These are phyloP conservation scores for Pseudogymnoascus sp. DNA, from an alignment of 2,329 filamentous ascomycete genomes.

Conservation along the genomic window DNA sequence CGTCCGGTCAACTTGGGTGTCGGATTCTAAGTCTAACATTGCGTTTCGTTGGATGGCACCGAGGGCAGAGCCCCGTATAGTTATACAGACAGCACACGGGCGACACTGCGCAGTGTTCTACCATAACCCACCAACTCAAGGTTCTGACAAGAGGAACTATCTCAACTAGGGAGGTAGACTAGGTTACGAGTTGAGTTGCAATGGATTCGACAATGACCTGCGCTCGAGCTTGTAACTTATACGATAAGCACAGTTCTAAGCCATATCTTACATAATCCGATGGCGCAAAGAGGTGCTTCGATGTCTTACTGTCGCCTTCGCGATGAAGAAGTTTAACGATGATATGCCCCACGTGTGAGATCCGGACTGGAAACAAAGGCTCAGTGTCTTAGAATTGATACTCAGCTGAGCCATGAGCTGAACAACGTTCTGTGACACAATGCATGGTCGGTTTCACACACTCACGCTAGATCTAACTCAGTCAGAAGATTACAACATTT, in stretches of 20 bases:
- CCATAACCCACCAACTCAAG: not conserved
- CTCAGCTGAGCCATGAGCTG: slow-evolving; percentile 2
- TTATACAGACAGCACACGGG: slow-evolving; percentile 1
- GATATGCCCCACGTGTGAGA: not conserved
- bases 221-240: not conserved
- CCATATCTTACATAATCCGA: not conserved
- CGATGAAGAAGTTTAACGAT: not conserved
- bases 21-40: not conserved
- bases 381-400: not conserved
- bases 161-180: not conserved
- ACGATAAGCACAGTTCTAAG: not conserved
- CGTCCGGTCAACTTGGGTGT: not conserved
- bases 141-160: not conserved
- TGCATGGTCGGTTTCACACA: not conserved
- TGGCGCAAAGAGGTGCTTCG: not conserved
- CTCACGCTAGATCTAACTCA: not conserved
- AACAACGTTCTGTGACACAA: not conserved
- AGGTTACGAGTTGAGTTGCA: not conserved
- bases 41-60: not conserved
- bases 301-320: not conserved
- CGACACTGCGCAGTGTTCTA: not conserved
- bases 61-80: not conserved
- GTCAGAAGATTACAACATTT: not conserved
- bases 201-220: not conserved
- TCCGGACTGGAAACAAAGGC: not conserved